These are phyloP conservation scores for Populus deltoides DNA, from an alignment of 345 rosid genomes.

Conservation along the genomic window DNA sequence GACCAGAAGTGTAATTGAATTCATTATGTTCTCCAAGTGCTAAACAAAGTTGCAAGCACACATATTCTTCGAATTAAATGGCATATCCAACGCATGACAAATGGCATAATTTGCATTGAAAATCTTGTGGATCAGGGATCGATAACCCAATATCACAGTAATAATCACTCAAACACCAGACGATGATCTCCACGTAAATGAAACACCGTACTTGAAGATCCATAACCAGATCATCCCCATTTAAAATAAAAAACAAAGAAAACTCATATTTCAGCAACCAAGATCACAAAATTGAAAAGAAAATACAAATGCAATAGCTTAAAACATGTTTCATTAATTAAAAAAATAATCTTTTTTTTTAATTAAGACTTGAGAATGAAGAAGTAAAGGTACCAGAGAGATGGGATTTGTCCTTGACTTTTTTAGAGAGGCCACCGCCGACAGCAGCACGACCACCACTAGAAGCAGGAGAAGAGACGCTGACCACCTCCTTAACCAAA, in stretches of 20 bases:
- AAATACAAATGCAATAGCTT: neutral
- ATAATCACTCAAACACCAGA: neutral
- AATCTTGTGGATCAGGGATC: conserved; percentile 1
- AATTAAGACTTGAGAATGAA: neutral
- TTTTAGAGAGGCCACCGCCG: conserved; percentile 61
- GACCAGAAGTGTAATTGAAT: neutral
- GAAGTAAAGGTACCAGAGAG: conserved; percentile 57
- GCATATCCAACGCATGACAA: neutral
- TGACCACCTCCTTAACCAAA: conserved; percentile 69
- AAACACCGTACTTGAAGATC: neutral
- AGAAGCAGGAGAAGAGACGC: conserved; percentile 55
- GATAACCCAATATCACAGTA: neutral
- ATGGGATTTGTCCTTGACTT: conserved; percentile 86
- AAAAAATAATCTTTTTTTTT: neutral
- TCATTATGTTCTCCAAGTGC: neutral
- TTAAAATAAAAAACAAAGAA: too few relatives aligned
- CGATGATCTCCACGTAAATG: neutral
- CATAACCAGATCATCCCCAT: neutral
- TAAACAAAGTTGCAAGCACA: neutral
- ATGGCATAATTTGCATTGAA: neutral
- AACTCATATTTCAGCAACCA: too few relatives aligned
- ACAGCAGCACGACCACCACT: neutral
- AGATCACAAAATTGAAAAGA: too few relatives aligned
- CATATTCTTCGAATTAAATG: neutral
- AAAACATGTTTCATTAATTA: neutral